phyloP scores from a whole-genome alignment of 2,329 filamentous ascomycete genomes.

The Blumeria graminis region DNA sequence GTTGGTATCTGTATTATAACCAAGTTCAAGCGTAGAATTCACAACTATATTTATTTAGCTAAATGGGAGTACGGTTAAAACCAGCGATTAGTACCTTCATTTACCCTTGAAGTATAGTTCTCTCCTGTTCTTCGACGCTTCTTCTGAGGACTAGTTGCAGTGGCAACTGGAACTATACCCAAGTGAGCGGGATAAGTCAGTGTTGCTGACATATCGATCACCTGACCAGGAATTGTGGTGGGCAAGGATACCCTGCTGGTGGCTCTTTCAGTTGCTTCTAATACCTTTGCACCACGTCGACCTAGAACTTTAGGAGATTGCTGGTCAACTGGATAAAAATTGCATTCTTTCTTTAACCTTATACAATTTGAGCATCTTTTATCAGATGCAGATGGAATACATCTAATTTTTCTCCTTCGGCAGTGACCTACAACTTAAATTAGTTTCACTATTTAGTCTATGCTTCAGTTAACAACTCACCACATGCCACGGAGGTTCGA shows the following conservation, averaged over 20 bases:
- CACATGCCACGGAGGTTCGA: conserved; percentile 81
- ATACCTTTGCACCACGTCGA: conserved; percentile 18
- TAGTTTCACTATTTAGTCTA: conserved; percentile 4
- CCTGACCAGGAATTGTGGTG: conserved; percentile 20
- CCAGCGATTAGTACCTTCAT: conserved; percentile 9
- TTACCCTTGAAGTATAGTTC: conserved; percentile 14
- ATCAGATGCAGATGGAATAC: conserved; percentile 52
- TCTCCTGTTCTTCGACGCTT: conserved; percentile 16
- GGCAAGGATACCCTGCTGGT: conserved; percentile 25
- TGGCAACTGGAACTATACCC: conserved; percentile 21
- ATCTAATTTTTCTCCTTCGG: conserved; percentile 79
- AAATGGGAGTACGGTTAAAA: not conserved
- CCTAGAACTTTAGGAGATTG: conserved; percentile 25
- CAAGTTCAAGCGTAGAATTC: not conserved
- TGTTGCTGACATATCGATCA: conserved; percentile 19
- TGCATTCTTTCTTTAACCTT: conserved; percentile 79
- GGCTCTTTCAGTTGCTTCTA: conserved; percentile 12
- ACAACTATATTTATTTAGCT: not conserved
- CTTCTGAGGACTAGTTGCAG: conserved; percentile 20
- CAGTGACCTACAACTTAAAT: conserved; percentile 45
- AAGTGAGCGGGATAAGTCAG: conserved; percentile 19
- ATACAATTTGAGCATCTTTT: conserved; percentile 77
- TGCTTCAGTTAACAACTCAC: conserved; percentile 31
- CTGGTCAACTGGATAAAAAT: conserved; percentile 75
- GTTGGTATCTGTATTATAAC: conserved; percentile 10